Base-by-base conservation (phyloP, 768 basidiomycete species). In the Kwoniella shandongensis region DNA sequence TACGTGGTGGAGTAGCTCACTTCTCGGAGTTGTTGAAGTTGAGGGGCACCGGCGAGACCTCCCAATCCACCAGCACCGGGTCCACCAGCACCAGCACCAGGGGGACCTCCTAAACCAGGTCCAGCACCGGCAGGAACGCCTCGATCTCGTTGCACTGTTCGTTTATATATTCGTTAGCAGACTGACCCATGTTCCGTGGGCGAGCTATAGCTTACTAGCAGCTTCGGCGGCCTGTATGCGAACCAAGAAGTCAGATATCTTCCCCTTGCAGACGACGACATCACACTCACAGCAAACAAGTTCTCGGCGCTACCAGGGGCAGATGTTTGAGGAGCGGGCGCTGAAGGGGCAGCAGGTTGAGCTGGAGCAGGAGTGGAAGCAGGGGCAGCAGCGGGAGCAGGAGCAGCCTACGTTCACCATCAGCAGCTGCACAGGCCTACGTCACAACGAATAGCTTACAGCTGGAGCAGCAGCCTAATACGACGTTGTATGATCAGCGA, bases 251-350 rank as follows among this genome's bases (percentile, higher is more conserved):
- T 40, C 27, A 12, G 26, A 23, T n/a, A 38, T 26, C 36, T n/a
- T 55, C 35, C 46, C 13, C 23, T 29, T 23, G 7, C 11, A 5
- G 17, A 26, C n/a, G 10, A 11, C 23, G 7, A 15, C 23, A 5
- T 25, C 30, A 25, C n/a, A 67, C 80, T 54, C 63, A 88, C 87
- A 78, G 88, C 89, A 78, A 94, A 93, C 44, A 94, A 80, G 74
- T 94, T 94, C 72, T 91, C 90, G 23, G 86, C 85, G 56, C 63
- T 66, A 45, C 69, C 72, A 40, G 52, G 44, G 4, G 66, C 20
- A 30, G 57, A 54, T 1, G 47, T 46, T 36, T 51, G 51, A 10
- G 67, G 44, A 45, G 61, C 63, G 4, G 45, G 56, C 32, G 51
- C 54, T 36, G 64, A 50, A 29, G 72, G 66, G 11, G 73, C 63